A percentile compares a stretch with the other conserved stretches of the same genome.
These are phyloP conservation scores for Pseudocercospora vitis DNA, from an alignment of 2,329 filamentous ascomycete genomes.

Conservation along the genomic window DNA sequence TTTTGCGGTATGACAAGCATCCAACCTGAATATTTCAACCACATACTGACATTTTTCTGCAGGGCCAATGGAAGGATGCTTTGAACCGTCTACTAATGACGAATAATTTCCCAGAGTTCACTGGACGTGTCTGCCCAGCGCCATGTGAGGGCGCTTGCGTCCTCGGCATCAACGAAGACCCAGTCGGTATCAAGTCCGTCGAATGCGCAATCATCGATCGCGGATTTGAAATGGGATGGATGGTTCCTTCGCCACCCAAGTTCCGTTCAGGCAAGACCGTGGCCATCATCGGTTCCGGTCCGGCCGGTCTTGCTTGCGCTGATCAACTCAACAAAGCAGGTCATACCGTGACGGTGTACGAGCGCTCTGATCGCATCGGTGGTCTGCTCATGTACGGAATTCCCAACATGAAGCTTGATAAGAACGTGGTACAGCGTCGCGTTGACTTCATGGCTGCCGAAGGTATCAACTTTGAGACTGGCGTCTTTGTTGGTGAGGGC, in stretches of 20 bases:
- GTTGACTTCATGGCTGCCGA: constrained; percentile 93
- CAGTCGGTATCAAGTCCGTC: constrained; percentile 97
- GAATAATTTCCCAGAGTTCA: constrained; percentile 98
- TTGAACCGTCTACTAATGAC: constrained; percentile 91
- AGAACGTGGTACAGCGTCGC: constrained; percentile 91
- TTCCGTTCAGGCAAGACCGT: constrained; percentile 84
- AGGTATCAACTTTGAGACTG: constrained; percentile 78
- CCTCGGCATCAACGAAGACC: constrained; percentile 93
- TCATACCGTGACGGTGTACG: constrained; percentile 84
- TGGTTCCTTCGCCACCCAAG: constrained; percentile 77
- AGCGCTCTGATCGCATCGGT: constrained; percentile 85
- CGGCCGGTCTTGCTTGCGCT: constrained; percentile 82
- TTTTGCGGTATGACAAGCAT: no score
- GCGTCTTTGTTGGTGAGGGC: constrained; percentile 73
- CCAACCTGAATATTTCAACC: no score
- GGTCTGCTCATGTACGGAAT: constrained; percentile 98
- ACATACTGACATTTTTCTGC: constrained; percentile 31
- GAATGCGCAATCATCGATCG: constrained; percentile 98
- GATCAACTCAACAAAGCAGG: constrained; percentile 94
- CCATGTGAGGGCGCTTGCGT: constrained; percentile 96
- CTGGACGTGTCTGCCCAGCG: constrained; percentile 92
- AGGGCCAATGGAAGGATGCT: constrained; percentile 83
- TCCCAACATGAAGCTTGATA: constrained; percentile 99
- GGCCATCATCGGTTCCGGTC: constrained; percentile 87
- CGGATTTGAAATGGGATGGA: constrained; percentile 97